Evolutionary conservation across 2,329 filamentous ascomycete species (phyloP), one percentile per base, ranked within the genome.

Genomic region (Diaporthe aspalathi): DNA sequence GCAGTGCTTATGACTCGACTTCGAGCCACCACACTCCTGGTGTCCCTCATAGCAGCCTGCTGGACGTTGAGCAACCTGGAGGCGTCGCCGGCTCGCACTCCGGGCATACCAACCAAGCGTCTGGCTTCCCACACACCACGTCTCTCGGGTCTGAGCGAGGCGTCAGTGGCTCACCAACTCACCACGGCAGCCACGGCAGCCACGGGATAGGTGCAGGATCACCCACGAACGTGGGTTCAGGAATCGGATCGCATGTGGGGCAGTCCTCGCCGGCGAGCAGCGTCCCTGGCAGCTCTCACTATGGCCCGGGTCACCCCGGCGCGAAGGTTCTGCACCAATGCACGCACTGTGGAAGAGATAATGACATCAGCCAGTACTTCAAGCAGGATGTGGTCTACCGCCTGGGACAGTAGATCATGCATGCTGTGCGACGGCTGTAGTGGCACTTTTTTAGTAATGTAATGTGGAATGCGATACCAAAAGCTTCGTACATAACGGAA

Each of bases 341-440:
- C 65, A 67, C 76, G 54, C 73, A 75, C 14, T 76, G 74, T 38
- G 74, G 75, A 1, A 35, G 62, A 16, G 75, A 75, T 12, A 75
- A 74, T 22, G 74, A 77, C 63, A 77, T 77, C 47, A 74, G 71
- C 56, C 60, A 62, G 3, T 76, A 77, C 45, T 77, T 77, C 69
- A 70, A 65, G 38, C 74, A 75, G 68, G 74, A 76, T 20, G 75
- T 73, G 2, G 73, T 74, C 1, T 77, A 76, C 52, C 74, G 75
- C n/a, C 73, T 75, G 8, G 72, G 70, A 20, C 50, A 57, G 38
- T 70, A 68, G n/a, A 17, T 24, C 16, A 1, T 12, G 4, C 16
- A 1, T 12, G 4, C 9, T 22, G 5, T 9, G 5, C 6, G 17
- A 20, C 14, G 1, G 5, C 6, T 11, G 29, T n/a, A 6, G n/a